Conservation (phyloP, 2,329 filamentous ascomycete genomes). For the Colletotrichum aenigma region DNA sequence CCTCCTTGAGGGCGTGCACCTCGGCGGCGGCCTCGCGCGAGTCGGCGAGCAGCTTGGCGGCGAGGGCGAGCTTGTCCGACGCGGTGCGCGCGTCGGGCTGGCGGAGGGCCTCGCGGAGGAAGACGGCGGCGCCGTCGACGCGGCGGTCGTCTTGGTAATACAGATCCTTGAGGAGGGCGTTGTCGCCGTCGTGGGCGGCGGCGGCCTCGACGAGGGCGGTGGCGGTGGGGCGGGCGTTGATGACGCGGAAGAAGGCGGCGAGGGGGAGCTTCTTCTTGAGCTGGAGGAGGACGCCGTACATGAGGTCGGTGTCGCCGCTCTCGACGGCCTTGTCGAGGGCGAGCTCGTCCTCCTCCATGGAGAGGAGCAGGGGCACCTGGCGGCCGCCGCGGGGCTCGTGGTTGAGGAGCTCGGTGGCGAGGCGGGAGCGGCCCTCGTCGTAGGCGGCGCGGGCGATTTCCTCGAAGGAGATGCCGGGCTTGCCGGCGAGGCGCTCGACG, state of each 20-base stretch:
- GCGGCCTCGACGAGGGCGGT: slow-evolving; percentile 88
- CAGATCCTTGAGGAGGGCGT: slow-evolving; percentile 86
- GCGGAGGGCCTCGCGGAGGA: slow-evolving; percentile 81
- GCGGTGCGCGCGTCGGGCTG: slow-evolving; percentile 73
- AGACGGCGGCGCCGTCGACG: slow-evolving; percentile 84
- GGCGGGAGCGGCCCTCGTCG: slow-evolving; percentile 86
- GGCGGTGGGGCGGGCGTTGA: slow-evolving; percentile 84
- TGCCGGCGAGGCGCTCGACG: slow-evolving; percentile 84
- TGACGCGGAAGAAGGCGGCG: slow-evolving; percentile 88
- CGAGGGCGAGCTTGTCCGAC: slow-evolving; percentile 86
- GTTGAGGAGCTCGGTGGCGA: slow-evolving; percentile 90
- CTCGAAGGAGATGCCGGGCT: slow-evolving; percentile 94
- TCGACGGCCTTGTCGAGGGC: slow-evolving; percentile 96
- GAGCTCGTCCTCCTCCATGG: slow-evolving; percentile 94
- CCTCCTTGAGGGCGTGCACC: slow-evolving; percentile 78
- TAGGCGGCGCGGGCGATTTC: slow-evolving; percentile 92
- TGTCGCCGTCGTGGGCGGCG: slow-evolving; percentile 72
- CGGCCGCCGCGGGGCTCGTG: slow-evolving; percentile 94
- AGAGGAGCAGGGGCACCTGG: slow-evolving; percentile 90
- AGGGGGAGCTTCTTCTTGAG: slow-evolving; percentile 90
- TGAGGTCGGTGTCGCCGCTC: slow-evolving; percentile 90
- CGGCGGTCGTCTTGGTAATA: slow-evolving; percentile 97
- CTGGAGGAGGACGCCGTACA: slow-evolving; percentile 87
- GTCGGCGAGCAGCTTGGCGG: slow-evolving; percentile 81
- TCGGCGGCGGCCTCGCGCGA: slow-evolving; percentile 81